Conservation (phyloP, 225 moss, liverwort and hornwort genomes). For the Polytrichum commune region DNA sequence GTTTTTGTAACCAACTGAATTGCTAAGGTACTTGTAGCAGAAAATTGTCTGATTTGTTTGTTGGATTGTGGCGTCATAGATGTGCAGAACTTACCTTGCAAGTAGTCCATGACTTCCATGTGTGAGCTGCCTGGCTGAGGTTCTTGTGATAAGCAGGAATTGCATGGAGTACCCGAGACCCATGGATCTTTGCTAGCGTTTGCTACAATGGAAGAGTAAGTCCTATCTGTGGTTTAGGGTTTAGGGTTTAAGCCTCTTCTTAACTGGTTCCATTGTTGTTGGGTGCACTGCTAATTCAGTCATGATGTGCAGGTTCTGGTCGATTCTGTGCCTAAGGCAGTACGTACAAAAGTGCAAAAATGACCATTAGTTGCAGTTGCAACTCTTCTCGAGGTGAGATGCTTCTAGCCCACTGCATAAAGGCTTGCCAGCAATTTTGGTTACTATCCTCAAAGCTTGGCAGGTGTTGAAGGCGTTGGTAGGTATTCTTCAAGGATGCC, state of each 20-base stretch:
- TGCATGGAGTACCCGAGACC: conserved; percentile 81
- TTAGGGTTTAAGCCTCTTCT: neutral
- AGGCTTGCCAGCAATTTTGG: neutral
- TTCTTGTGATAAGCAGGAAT: conserved; percentile 45
- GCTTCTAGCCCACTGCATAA: neutral
- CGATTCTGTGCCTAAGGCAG: conserved; percentile 57
- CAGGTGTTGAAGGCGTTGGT: neutral
- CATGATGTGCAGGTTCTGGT: conserved; percentile 65
- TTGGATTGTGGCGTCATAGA: neutral
- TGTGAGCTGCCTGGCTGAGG: neutral
- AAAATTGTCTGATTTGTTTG: neutral
- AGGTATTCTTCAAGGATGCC: neutral
- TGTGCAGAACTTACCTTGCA: neutral
- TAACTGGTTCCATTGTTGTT: too few relatives aligned
- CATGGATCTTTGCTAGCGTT: conserved; percentile 78
- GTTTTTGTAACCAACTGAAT: neutral
- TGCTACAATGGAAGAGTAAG: conserved; percentile 80
- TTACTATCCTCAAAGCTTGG: neutral
- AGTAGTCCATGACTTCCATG: neutral
- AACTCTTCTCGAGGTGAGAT: neutral
- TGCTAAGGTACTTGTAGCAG: neutral
- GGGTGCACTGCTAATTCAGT: neutral
- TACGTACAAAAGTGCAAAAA: conserved; percentile 42
- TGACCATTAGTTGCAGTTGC: neutral
- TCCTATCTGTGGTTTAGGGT: neutral